Conservation (phyloP, 768 basidiomycete species). For the Rhizopogon vulgaris region DNA sequence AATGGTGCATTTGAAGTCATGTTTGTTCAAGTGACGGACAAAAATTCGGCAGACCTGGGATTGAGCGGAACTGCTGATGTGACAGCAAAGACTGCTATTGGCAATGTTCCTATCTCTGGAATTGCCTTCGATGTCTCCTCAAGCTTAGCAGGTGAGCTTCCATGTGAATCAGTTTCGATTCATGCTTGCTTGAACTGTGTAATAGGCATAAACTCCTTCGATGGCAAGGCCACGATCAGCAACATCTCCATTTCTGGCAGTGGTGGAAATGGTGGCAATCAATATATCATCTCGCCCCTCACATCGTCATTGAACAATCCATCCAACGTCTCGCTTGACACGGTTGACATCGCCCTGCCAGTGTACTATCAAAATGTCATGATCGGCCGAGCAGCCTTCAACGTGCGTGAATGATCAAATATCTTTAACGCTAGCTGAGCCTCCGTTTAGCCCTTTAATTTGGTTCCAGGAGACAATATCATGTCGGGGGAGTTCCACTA, state of each 20-base stretch:
- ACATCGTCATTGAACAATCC: slow-evolving; percentile 57
- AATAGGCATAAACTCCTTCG: slow-evolving; percentile 56
- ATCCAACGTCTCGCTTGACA: slow-evolving; percentile 59
- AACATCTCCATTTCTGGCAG: slow-evolving; percentile 60
- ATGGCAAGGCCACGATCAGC: slow-evolving; percentile 41
- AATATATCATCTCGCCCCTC: slow-evolving; percentile 55
- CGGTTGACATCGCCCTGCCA: slow-evolving; percentile 50
- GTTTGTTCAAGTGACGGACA: slow-evolving; percentile 55
- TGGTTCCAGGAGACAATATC: slow-evolving; percentile 52
- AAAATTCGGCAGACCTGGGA: slow-evolving; percentile 34
- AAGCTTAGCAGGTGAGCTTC: slow-evolving; percentile 39
- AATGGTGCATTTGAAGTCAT: slow-evolving; percentile 47
- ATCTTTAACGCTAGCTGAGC: neutral
- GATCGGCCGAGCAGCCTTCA: slow-evolving; percentile 55
- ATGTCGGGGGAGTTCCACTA: slow-evolving; percentile 62
- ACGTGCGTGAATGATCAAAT: slow-evolving; percentile 31
- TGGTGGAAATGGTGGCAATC: slow-evolving; percentile 52
- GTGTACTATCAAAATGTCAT: slow-evolving; percentile 49
- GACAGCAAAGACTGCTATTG: slow-evolving; percentile 54
- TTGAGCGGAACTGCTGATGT: slow-evolving; percentile 56
- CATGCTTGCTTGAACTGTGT: neutral
- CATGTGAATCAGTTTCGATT: neutral
- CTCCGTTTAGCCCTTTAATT: slow-evolving; percentile 40
- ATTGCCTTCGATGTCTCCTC: slow-evolving; percentile 61
- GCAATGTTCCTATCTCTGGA: slow-evolving; percentile 57